phyloP scores from a whole-genome alignment of 139 green algal species.

The Volvox africanus region DNA sequence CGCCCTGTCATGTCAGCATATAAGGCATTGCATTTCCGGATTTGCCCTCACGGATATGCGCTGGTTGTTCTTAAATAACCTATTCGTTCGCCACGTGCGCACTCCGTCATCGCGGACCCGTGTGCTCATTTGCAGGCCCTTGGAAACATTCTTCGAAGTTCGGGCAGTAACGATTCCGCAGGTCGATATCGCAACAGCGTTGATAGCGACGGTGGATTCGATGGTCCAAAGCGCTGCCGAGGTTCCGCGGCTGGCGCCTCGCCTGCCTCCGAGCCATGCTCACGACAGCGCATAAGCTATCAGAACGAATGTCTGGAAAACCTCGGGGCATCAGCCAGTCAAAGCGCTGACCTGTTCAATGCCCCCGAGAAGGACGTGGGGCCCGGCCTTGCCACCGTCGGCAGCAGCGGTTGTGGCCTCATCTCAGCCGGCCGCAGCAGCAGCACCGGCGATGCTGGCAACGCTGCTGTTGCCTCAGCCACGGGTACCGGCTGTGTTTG shows the following conservation, averaged over 20 bases:
- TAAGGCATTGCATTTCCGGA: no score
- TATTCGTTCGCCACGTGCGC: no score
- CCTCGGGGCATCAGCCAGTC: background rate
- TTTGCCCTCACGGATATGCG: no score
- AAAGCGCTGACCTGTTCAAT: background rate
- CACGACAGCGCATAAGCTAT: background rate
- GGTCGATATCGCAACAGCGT: background rate
- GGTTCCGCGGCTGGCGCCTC: background rate
- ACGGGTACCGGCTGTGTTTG: background rate
- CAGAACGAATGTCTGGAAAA: background rate
- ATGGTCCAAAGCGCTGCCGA: background rate
- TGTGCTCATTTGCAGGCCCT: background rate
- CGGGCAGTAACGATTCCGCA: background rate
- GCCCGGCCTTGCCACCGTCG: background rate
- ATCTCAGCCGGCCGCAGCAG: background rate
- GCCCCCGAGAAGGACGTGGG: background rate
- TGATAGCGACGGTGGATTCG: background rate
- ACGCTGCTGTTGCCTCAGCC: background rate
- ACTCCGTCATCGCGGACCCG: no score
- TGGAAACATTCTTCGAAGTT: background rate
- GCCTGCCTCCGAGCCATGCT: background rate
- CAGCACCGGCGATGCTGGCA: background rate
- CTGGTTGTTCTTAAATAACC: no score
- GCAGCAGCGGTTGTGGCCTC: background rate
- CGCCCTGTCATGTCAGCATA: no score